Conservation (phyloP, 179 eudicot genomes). For the Nepenthes alata region DNA sequence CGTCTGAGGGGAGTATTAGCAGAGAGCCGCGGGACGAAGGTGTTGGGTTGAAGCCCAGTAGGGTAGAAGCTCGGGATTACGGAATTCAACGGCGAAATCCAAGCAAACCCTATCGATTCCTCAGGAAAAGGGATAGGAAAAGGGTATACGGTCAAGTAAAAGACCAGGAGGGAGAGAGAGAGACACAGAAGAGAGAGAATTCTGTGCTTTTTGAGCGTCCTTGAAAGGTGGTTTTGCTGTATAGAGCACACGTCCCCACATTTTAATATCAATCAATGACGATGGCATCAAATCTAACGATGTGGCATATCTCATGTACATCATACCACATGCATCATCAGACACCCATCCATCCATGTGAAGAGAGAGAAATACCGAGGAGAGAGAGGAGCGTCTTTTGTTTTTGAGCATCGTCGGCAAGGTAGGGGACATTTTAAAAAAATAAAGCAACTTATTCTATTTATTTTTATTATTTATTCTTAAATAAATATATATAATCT, state of each 20-base stretch:
- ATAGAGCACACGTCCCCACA: constrained; percentile 30
- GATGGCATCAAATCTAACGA: no score
- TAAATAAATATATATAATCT: no score
- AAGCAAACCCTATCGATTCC: constrained; percentile 17
- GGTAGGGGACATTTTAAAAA: no score
- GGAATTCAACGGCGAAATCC: constrained; percentile 5
- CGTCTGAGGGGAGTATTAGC: constrained; percentile 6
- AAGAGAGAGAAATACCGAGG: no score
- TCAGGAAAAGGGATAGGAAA: constrained; percentile 6
- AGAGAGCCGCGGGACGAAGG: constrained; percentile 4
- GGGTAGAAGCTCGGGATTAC: neutral
- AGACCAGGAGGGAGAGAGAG: constrained; percentile 5
- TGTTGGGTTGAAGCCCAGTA: neutral
- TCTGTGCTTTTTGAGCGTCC: constrained; percentile 7
- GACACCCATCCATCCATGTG: no score
- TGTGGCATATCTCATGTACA: no score
- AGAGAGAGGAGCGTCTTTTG: no score
- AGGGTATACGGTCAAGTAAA: constrained; percentile 9
- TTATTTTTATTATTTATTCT: no score
- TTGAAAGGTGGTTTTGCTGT: constrained; percentile 30
- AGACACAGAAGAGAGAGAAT: constrained; percentile 4
- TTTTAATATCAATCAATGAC: no score
- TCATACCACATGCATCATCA: no score
- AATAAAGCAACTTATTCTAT: no score
- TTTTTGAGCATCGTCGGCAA: no score